Base-by-base conservation (phyloP, 371 early-diverging fungal genomes). In the Vairimorpha necatrix region DNA sequence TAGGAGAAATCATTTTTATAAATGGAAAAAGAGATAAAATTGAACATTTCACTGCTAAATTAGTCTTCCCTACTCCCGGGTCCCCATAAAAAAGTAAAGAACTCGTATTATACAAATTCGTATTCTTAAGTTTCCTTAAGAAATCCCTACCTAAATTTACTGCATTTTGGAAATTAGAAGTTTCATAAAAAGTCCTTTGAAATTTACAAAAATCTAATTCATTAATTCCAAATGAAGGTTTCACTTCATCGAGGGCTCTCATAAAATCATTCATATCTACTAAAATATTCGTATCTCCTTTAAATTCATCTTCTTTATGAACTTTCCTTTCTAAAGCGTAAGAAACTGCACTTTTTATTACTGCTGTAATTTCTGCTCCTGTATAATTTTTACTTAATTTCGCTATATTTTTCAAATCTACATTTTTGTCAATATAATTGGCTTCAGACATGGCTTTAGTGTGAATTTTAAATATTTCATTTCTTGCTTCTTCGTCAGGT, bases 241-340 rank as follows among this genome's bases (percentile, higher is more conserved):
- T 89, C 2, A 96, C 94, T 88, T 99, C 99, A 0, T 93, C 90
- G 18, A 99, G 84, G 0, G 96, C 96, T 24, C 88, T 87, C 60
- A 94, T 75, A 85, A 99, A 98, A 83, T 99, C 98, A 14, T 89
- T 89, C 79, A 92, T 88, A 54, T 87, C 87, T 9, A 99, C 90
- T 84, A 90, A 91, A 87, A 99, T 90, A 50, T 78, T 65, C 20
- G 90, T 86, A 16, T 92, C 91, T 16, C 90, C 87, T 50, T 65
- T 60, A 6, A 38, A 28, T n/a, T 65, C 53, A 14, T 28, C 32
- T 39, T 53, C 48, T 69, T 81, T 69, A 84, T 94, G 92, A 81
- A 95, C 90, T 80, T 97, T 94, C 66, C 99, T 89, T 84, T 93
- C 95, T 83, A 99, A 92, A 0, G 99, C 94, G 87, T 92, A 99